These are phyloP conservation scores for Datisca glomerata DNA, from an alignment of 306 rosid species.

Conservation along the genomic window DNA sequence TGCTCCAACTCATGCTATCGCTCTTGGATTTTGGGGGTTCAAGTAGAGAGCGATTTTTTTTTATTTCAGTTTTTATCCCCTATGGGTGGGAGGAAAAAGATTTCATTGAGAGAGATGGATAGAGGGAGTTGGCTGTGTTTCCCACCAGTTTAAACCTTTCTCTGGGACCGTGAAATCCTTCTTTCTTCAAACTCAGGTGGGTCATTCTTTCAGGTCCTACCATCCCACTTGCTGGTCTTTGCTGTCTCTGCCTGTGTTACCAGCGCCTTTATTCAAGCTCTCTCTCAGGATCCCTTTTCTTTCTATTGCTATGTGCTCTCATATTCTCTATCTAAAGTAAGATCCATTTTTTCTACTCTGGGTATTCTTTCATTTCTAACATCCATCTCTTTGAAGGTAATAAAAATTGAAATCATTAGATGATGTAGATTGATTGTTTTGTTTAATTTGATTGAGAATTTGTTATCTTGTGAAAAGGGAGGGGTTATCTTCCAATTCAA, in stretches of 20 bases:
- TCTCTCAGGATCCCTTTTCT: conserved; percentile 8
- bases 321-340: conserved; percentile 16
- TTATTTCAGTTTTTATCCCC: not conserved
- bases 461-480: conserved; percentile 16
- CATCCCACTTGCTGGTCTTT: conserved; percentile 59
- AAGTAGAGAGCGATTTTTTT: too few relatives aligned
- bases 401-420: conserved; percentile 20
- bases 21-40: not conserved
- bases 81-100: not conserved
- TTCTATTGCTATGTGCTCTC: conserved; percentile 6
- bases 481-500: conserved; percentile 22
- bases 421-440: conserved; percentile 16
- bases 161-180: conserved; percentile 48
- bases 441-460: conserved; percentile 14
- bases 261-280: conserved; percentile 21
- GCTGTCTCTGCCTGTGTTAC: conserved; percentile 37
- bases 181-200: conserved; percentile 44
- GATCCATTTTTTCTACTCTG: conserved; percentile 36
- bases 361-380: conserved; percentile 11
- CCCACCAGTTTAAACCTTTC: conserved; percentile 48
- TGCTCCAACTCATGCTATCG: conserved; percentile 7
- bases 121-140: conserved; percentile 39
- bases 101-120: conserved; percentile 4
- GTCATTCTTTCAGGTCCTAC: conserved; percentile 70
- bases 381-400: conserved; percentile 24